Base-by-base conservation (phyloP, 2,329 filamentous ascomycete species). In the Hypoxylon sp. region DNA sequence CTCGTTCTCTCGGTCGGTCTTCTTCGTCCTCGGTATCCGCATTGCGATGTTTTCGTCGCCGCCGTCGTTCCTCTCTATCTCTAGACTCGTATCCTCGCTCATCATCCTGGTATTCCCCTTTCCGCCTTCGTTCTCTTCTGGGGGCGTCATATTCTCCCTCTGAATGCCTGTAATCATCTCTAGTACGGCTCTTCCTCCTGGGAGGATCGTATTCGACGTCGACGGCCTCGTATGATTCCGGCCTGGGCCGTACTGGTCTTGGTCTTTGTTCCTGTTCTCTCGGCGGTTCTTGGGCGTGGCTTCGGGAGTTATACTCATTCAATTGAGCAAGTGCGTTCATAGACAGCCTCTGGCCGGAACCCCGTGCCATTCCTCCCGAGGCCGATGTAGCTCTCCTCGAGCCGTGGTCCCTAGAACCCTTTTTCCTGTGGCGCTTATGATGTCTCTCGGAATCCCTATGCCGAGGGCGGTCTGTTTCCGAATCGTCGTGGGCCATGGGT, bases 291-390 rank as follows among this genome's bases (percentile, higher is more conserved):
- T 65, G 59, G 30, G 57, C 51, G n/a, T 66, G 18, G 6, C 84
- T 82, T 18, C 76, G 75, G 22, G 76, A 73, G 76, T 92, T 89
- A 56, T 86, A 79, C 51, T 86, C 82, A 71, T 93, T 85, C 48
- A 94, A 78, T 72, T 88, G 87, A 11, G 89, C 89, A 50, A 94
- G 78, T 4, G 90, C 88, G 70, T 87, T 85, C 2, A 79, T 75
- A 3, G 83, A 84, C 24, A 84, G 74, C 4, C 74, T 62, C 36
- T 73, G 76, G 4, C 71, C 71, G 4, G 70, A 52, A 16, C 70
- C 70, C 30, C 71, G 70, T 9, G 73, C 61, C n/a, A 71, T 76
- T 3, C 78, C 78, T 22, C 81, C 79, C 0, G 77, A 73, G 4
- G 72, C 73, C 1, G 79, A 74, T 2, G 68, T 72, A 2, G 77